These are phyloP conservation scores for Penicillium carneum DNA, from an alignment of 2,329 filamentous ascomycete species.

Conservation along the genomic window DNA sequence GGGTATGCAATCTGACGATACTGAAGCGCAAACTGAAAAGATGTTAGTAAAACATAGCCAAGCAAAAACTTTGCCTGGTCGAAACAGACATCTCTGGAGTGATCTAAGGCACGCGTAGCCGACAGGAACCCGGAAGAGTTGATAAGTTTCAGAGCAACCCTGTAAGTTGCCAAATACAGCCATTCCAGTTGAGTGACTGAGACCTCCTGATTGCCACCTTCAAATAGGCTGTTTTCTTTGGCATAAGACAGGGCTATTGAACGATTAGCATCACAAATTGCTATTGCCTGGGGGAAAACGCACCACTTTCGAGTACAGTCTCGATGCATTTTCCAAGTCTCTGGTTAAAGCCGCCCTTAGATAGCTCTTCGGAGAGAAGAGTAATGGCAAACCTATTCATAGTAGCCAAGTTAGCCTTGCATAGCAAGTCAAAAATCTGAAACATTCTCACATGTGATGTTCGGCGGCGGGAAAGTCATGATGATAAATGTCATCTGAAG, in stretches of 20 bases:
- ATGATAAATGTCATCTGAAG: slow-evolving; percentile 8
- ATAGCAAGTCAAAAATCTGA: too few species aligned
- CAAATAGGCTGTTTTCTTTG: background rate
- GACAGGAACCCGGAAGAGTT: background rate
- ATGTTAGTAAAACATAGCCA: background rate
- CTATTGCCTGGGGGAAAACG: background rate
- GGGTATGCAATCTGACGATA: slow-evolving; percentile 11
- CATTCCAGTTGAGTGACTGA: slow-evolving; percentile 15
- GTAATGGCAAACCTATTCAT: slow-evolving; percentile 8
- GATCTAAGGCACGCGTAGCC: background rate
- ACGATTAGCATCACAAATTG: background rate
- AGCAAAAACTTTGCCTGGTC: background rate
- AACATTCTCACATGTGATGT: slow-evolving; percentile 11
- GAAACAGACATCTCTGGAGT: slow-evolving; percentile 12
- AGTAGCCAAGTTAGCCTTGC: background rate
- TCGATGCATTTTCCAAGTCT: background rate
- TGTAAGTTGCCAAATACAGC: slow-evolving; percentile 7
- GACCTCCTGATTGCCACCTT: background rate
- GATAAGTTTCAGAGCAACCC: slow-evolving; percentile 1
- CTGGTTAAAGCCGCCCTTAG: background rate
- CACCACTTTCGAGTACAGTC: slow-evolving; percentile 5
- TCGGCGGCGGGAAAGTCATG: slow-evolving; percentile 1
- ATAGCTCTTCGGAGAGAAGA: slow-evolving; percentile 5
- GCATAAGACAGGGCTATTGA: slow-evolving; percentile 3
- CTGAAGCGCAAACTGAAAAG: slow-evolving; percentile 3